These are phyloP conservation scores for Aspergillus jensenii DNA, from an alignment of 2,329 filamentous ascomycete genomes.

Conservation along the genomic window DNA sequence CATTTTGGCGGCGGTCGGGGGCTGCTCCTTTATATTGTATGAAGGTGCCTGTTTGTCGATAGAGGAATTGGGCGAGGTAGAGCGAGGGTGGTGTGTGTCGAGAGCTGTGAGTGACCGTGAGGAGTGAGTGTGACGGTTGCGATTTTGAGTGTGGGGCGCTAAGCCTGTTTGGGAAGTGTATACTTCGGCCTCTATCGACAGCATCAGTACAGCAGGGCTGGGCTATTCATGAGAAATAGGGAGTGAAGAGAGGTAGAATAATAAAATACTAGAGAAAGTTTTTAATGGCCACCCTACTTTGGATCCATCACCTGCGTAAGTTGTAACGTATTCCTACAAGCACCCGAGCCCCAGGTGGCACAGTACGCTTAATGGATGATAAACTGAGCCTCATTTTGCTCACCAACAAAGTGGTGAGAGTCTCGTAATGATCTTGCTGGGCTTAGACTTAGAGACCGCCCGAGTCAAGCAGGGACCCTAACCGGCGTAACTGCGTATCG, in stretches of 20 bases:
- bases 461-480: no score
- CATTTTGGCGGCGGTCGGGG: constrained; percentile 34
- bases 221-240: neutral
- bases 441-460: no score
- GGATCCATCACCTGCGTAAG: no score
- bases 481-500: no score
- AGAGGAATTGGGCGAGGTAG: neutral
- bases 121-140: neutral
- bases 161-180: constrained; percentile 3
- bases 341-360: no score
- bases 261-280: no score
- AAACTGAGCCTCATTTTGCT: no score
- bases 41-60: neutral
- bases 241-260: neutral
- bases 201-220: neutral
- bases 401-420: no score
- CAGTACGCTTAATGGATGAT: no score
- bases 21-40: neutral
- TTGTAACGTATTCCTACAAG: no score
- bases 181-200: neutral
- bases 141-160: constrained; percentile 8
- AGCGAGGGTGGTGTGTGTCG: neutral
- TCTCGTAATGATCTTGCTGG: no score
- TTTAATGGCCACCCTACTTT: no score
- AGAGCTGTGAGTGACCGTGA: neutral